Conservation (phyloP, 2,329 filamentous ascomycete genomes). For the Pseudogymnoascus sp. region DNA sequence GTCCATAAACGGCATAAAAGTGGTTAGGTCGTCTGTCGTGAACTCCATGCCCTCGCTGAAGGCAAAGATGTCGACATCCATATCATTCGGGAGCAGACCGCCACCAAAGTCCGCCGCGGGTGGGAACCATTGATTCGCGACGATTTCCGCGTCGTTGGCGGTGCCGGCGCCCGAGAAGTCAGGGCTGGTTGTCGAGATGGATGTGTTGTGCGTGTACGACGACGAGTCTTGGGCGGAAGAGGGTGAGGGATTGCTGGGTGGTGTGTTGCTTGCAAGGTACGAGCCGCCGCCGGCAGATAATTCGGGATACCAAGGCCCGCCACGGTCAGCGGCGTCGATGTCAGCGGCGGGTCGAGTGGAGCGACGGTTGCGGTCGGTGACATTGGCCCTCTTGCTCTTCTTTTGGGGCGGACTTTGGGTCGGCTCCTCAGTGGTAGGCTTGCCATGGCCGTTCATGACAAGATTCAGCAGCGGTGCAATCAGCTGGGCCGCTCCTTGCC, state of each 20-base stretch:
- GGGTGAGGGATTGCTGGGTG: not conserved
- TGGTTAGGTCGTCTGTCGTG: not conserved
- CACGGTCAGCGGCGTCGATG: not conserved
- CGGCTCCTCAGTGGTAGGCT: not conserved
- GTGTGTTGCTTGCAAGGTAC: not conserved
- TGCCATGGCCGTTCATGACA: not conserved
- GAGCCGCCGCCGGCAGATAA: not conserved
- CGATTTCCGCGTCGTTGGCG: not conserved
- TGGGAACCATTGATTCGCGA: not conserved
- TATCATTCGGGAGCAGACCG: not conserved
- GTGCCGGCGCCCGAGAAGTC: not conserved
- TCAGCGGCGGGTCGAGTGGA: not conserved
- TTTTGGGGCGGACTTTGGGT: not conserved
- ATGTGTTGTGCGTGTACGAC: conserved; percentile 7
- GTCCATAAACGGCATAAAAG: not conserved
- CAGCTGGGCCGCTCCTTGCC: not conserved
- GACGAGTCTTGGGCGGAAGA: not conserved
- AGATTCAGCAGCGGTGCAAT: conserved; percentile 6
- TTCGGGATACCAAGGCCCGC: not conserved
- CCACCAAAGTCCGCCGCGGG: not conserved
- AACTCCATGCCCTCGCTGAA: conserved; percentile 7
- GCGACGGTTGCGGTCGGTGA: not conserved
- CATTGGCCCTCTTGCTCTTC: not conserved
- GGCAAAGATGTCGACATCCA: conserved; percentile 4
- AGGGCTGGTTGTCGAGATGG: not conserved